These are phyloP conservation scores for Catunica adiposa DNA, from an alignment of 2,329 filamentous ascomycete species.

Conservation along the genomic window DNA sequence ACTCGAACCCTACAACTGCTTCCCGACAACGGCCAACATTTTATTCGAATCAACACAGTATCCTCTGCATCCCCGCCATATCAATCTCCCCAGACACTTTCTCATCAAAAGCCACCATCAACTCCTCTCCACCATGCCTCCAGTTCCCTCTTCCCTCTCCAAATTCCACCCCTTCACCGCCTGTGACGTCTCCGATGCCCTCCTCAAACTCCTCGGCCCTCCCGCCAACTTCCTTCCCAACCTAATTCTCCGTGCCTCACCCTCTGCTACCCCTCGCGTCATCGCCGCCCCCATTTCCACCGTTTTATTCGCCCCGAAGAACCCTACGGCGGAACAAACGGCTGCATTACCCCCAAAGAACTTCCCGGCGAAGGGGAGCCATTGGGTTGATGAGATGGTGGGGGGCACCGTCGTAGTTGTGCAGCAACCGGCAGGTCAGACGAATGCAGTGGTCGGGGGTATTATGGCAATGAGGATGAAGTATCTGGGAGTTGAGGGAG, in stretches of 20 bases:
- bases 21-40: background rate
- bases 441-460: constrained; percentile 57
- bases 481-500: constrained; percentile 38
- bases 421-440: constrained; percentile 46
- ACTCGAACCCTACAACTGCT: background rate
- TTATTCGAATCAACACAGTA: too few species aligned
- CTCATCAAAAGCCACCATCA: background rate
- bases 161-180: constrained; percentile 24
- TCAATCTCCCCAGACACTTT: too few species aligned
- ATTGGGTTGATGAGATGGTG: constrained; percentile 51
- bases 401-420: constrained; percentile 47
- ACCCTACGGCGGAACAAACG: constrained; percentile 19
- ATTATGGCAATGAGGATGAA: constrained; percentile 60
- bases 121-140: background rate
- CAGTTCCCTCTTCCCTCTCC: background rate
- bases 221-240: constrained; percentile 52
- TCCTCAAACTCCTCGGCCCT: constrained; percentile 51
- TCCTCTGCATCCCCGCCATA: too few species aligned
- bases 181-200: constrained; percentile 53
- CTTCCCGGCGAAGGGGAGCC: constrained; percentile 36
- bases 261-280: background rate
- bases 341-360: constrained; percentile 23
- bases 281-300: constrained; percentile 37
- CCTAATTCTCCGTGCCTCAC: constrained; percentile 21
- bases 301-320: constrained; percentile 46